A percentile compares a stretch with the other conserved stretches of the same genome.
Evolutionary conservation across 2,329 filamentous ascomycete genomes (phyloP).

Genomic region (Leptographium radiaticola): DNA sequence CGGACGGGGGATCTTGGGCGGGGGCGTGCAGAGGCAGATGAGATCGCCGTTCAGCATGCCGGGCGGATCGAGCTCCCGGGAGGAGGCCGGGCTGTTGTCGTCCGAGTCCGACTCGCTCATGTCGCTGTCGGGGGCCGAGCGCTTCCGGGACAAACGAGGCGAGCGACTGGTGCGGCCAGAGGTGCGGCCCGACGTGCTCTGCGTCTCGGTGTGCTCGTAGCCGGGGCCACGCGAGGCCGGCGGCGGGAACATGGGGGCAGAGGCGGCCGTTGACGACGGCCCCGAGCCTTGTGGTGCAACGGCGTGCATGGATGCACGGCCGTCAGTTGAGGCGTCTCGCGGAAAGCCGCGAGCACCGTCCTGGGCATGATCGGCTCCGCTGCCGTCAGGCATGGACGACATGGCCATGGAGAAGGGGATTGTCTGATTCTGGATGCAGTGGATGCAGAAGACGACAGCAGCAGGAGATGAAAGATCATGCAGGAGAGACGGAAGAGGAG

Average conservation of each 20-base stretch:
- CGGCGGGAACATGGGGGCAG: neutral
- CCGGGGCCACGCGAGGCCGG: neutral
- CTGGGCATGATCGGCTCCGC: neutral
- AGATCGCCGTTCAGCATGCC: slow-evolving; percentile 19
- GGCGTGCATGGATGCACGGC: neutral
- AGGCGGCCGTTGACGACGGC: neutral
- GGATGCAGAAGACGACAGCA: neutral
- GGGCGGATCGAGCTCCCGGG: neutral
- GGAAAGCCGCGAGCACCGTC: neutral
- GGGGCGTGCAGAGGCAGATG: slow-evolving; percentile 43
- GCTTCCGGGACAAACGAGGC: slow-evolving; percentile 21
- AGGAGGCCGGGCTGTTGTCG: neutral
- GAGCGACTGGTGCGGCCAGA: no score
- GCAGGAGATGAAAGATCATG: neutral
- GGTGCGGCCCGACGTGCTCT: neutral
- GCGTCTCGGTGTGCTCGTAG: neutral
- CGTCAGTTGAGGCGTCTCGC: neutral
- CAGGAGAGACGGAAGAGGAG: neutral
- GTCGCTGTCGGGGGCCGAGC: slow-evolving; percentile 25
- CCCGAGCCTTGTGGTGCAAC: neutral
- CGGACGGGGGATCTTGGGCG: slow-evolving; percentile 44
- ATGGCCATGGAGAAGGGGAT: neutral
- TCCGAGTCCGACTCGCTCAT: neutral
- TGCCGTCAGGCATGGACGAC: neutral
- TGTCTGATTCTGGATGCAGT: no score